phyloP scores from a whole-genome alignment of 805 yeast species.

The Tetrapisispora pingtungensis region DNA sequence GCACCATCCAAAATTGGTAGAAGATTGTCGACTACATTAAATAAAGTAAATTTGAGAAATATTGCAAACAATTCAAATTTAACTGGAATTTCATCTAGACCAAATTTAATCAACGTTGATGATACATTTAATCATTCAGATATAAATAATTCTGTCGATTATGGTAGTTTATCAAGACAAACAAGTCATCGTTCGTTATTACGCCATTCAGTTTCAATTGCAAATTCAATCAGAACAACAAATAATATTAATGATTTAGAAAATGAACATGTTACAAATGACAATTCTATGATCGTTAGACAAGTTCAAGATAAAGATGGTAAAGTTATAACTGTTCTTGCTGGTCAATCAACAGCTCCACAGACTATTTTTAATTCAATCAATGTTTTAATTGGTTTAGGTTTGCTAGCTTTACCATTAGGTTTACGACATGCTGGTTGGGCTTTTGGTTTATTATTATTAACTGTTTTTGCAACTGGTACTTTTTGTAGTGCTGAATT shows the following conservation, averaged over 20 bases:
- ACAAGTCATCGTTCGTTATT: constrained; percentile 16
- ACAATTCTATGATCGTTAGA: constrained; percentile 45
- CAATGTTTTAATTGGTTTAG: constrained; percentile 68
- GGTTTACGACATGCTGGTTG: constrained; percentile 64
- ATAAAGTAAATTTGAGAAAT: constrained; percentile 2
- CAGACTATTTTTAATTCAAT: constrained; percentile 73
- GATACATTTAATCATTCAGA: constrained; percentile 2
- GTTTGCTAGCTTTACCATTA: constrained; percentile 61
- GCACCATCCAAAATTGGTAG: constrained; percentile 59
- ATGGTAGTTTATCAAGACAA: constrained; percentile 5
- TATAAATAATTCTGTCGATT: constrained; percentile 6
- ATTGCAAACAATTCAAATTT: constrained; percentile 13
- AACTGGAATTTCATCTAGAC: constrained; percentile 12
- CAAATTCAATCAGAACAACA: constrained; percentile 13
- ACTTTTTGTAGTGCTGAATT: constrained; percentile 73
- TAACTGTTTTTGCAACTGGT: constrained; percentile 49
- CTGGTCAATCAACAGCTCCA: constrained; percentile 73
- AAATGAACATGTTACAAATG: constrained; percentile 27
- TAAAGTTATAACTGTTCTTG: constrained; percentile 55
- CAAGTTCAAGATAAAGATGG: constrained; percentile 66
- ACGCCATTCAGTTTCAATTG: constrained; percentile 34
- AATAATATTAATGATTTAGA: constrained; percentile 14
- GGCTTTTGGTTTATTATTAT: constrained; percentile 51
- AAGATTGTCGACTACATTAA: constrained; percentile 47
- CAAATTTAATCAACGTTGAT: constrained; percentile 18